These are phyloP conservation scores for Solanum tacnaense DNA, from an alignment of 257 asterid genomes.

Conservation along the genomic window DNA sequence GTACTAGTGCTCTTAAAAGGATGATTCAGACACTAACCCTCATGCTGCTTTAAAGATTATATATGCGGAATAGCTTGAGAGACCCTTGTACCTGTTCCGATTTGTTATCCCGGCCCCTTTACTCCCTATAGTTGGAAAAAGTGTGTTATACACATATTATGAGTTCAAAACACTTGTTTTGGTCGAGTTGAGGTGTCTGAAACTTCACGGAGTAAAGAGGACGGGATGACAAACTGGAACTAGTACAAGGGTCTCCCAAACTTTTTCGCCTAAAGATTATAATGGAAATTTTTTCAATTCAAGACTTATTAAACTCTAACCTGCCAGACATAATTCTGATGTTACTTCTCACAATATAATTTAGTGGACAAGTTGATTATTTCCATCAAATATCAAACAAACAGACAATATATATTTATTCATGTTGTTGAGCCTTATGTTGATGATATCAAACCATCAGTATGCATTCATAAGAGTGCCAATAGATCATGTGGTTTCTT, in stretches of 20 bases:
- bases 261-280: background rate
- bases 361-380: background rate
- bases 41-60: background rate
- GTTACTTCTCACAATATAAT: background rate
- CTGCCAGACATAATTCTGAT: too few relatives aligned
- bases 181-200: background rate
- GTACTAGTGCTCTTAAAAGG: background rate
- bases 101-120: background rate
- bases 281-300: background rate
- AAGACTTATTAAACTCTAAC: background rate
- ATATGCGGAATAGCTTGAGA: background rate
- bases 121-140: background rate
- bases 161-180: background rate
- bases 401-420: background rate
- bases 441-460: background rate
- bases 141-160: background rate
- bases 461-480: slow-evolving; percentile 15
- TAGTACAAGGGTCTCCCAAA: background rate
- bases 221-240: background rate
- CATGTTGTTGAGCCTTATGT: background rate
- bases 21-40: background rate
- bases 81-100: background rate
- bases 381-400: background rate
- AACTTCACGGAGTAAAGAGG: background rate
- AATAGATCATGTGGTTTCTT: background rate